A percentile compares a stretch with the other conserved stretches of the same genome.
Conservation (phyloP, 805 yeast species). For the Zygoascus tannicola region DNA sequence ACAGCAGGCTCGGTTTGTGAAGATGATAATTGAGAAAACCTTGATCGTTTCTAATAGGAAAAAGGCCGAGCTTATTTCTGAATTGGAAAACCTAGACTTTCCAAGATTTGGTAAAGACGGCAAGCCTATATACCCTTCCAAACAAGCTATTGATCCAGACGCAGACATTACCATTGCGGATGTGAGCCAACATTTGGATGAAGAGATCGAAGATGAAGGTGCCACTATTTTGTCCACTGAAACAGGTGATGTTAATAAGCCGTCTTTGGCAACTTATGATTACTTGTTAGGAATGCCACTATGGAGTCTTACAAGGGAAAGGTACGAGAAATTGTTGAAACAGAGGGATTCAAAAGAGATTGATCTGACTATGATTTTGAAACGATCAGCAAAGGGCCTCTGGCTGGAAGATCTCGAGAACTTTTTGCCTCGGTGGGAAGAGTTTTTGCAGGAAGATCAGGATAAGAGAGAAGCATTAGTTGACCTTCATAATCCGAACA, state of each 20-base stretch:
- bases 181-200: conserved; percentile 21
- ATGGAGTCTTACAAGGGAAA: conserved; percentile 86
- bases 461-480: conserved; percentile 44
- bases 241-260: conserved; percentile 29
- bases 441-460: conserved; percentile 58
- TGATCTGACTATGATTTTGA: conserved; percentile 58
- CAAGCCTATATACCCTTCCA: conserved; percentile 44
- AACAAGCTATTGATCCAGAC: conserved; percentile 23
- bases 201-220: conserved; percentile 26
- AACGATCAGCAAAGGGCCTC: conserved; percentile 70
- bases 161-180: conserved; percentile 20
- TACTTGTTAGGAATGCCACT: conserved; percentile 86
- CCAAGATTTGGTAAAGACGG: conserved; percentile 65
- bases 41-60: conserved; percentile 68
- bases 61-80: conserved; percentile 51
- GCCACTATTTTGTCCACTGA: conserved; percentile 12
- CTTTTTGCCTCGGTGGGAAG: conserved; percentile 57
- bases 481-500: conserved; percentile 28
- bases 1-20: conserved; percentile 84
- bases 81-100: conserved; percentile 55
- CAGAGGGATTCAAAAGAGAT: conserved; percentile 65
- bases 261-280: conserved; percentile 61
- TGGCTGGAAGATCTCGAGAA: conserved; percentile 80
- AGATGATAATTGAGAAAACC: conserved; percentile 72
- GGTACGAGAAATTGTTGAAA: conserved; percentile 67